Conservation (phyloP, 495 filamentous ascomycete species). For the Chaetomidium leptoderma region DNA sequence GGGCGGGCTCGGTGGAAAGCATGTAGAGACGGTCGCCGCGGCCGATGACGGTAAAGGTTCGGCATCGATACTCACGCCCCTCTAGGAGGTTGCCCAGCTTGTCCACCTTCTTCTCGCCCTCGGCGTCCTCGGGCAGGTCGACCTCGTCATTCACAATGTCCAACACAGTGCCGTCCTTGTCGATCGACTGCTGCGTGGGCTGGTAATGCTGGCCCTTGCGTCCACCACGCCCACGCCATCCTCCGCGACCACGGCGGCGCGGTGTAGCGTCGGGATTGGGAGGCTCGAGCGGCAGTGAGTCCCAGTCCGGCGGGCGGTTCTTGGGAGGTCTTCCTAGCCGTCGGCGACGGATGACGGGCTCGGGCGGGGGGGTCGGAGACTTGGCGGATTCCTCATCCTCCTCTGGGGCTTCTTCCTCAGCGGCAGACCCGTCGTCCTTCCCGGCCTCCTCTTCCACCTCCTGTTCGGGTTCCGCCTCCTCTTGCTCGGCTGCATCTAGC, state of each 20-base stretch:
- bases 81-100: slow-evolving; percentile 75
- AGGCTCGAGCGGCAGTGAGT: slow-evolving; percentile 53
- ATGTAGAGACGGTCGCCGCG: slow-evolving; percentile 89
- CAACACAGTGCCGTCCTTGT: slow-evolving; percentile 91
- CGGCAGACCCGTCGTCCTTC: slow-evolving; percentile 39
- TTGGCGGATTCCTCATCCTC: slow-evolving; percentile 45
- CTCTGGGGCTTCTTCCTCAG: slow-evolving; percentile 37
- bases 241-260: slow-evolving; percentile 64
- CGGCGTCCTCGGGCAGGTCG: slow-evolving; percentile 76
- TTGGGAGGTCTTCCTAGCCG: slow-evolving; percentile 83
- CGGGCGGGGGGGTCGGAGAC: slow-evolving; percentile 53
- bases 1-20: slow-evolving; percentile 93
- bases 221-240: slow-evolving; percentile 62
- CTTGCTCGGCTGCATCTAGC: slow-evolving; percentile 43
- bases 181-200: slow-evolving; percentile 67
- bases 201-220: slow-evolving; percentile 73
- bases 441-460: slow-evolving; percentile 33
- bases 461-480: slow-evolving; percentile 36
- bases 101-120: slow-evolving; percentile 90
- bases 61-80: slow-evolving; percentile 86
- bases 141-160: slow-evolving; percentile 91
- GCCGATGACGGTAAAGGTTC: slow-evolving; percentile 82
- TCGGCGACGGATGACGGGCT: slow-evolving; percentile 61
- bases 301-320: slow-evolving; percentile 73
- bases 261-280: slow-evolving; percentile 55